Conservation (phyloP, 257 asterid genomes). For the Solanum medicagineum region DNA sequence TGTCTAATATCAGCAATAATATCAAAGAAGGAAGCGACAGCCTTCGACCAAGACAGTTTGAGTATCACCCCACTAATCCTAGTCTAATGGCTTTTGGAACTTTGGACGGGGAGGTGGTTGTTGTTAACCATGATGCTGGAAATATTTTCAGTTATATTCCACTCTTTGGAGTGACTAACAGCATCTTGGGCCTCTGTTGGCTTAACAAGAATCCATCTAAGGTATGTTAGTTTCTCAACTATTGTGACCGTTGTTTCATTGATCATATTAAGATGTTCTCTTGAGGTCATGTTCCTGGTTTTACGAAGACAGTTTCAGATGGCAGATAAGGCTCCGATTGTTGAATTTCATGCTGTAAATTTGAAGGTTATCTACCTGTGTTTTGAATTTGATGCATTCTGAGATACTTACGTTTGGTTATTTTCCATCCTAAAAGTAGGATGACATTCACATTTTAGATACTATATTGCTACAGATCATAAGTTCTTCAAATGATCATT, state of each 20-base stretch:
- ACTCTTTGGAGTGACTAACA: constrained; percentile 18
- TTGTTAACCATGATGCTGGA: constrained; percentile 63
- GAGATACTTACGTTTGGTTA: background rate
- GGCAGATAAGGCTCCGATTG: background rate
- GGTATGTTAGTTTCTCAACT: constrained; percentile 20
- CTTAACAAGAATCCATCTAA: constrained; percentile 57
- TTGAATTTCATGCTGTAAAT: background rate
- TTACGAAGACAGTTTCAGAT: background rate
- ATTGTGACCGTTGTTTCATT: background rate
- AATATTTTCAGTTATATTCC: constrained; percentile 26
- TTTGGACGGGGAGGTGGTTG: constrained; percentile 67
- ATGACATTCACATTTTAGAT: background rate
- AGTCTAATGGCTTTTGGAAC: constrained; percentile 82
- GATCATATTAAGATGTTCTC: background rate
- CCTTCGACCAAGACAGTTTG: constrained; percentile 75
- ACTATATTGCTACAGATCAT: background rate
- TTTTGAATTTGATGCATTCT: background rate
- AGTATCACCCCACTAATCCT: constrained; percentile 67
- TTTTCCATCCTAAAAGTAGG: background rate
- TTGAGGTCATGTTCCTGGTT: background rate
- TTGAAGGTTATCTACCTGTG: background rate
- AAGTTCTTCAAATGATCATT: background rate
- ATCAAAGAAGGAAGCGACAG: constrained; percentile 16
- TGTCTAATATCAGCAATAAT: constrained; percentile 15
- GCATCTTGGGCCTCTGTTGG: constrained; percentile 77